These are phyloP conservation scores for Gaillardinia entomophila DNA, from an alignment of 805 yeast genomes.

Conservation along the genomic window DNA sequence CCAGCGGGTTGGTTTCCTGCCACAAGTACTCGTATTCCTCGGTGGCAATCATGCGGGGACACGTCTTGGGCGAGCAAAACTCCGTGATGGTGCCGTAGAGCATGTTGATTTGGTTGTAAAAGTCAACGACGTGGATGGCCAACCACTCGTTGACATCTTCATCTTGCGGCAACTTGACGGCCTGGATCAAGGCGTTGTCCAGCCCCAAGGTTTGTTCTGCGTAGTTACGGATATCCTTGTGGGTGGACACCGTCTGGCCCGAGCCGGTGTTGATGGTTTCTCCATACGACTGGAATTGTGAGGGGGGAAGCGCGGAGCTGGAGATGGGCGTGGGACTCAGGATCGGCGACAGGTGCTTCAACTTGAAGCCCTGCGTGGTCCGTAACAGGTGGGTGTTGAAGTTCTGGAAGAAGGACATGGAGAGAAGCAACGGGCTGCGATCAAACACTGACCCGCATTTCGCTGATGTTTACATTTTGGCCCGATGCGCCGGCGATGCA, in stretches of 20 bases:
- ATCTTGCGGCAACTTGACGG: conserved; percentile 88
- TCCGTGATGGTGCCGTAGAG: conserved; percentile 92
- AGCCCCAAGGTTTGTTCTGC: conserved; percentile 96
- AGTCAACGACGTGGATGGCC: conserved; percentile 96
- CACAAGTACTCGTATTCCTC: conserved; percentile 95
- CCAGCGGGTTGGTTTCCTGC: conserved; percentile 62
- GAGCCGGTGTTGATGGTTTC: conserved; percentile 18
- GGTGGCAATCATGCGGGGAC: conserved; percentile 97
- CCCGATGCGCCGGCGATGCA: too few relatives aligned
- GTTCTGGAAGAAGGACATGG: conserved; percentile 37
- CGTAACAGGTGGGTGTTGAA: conserved; percentile 39
- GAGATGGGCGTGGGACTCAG: conserved; percentile 35
- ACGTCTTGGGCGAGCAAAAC: conserved; percentile 89
- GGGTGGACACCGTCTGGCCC: conserved; percentile 40
- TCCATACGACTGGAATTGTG: conserved; percentile 11
- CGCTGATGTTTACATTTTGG: neutral
- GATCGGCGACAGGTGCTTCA: conserved; percentile 34
- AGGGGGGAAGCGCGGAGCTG: conserved; percentile 26
- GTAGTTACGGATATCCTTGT: conserved; percentile 73
- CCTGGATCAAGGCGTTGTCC: conserved; percentile 83
- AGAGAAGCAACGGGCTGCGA: neutral
- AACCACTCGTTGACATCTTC: conserved; percentile 93
- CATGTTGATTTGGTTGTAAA: conserved; percentile 95
- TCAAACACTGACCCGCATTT: neutral
- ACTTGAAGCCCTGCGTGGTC: conserved; percentile 38